These are phyloP conservation scores for Coffea canephora DNA, from an alignment of 257 asterid species.

Conservation along the genomic window DNA sequence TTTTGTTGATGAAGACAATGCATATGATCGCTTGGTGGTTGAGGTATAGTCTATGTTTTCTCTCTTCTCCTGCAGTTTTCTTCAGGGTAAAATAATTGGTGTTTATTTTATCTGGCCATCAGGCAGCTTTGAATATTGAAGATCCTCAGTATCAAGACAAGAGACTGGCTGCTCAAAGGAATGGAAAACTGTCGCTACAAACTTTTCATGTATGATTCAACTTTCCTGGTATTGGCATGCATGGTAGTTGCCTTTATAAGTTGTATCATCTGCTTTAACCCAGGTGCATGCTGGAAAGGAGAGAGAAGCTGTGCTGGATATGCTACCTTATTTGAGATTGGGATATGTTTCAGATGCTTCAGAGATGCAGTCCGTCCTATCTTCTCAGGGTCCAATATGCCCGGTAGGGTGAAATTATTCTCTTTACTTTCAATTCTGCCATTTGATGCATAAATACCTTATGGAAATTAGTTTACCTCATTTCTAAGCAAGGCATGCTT, in stretches of 20 bases:
- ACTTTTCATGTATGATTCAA: slow-evolving; percentile 56
- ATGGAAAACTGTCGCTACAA: slow-evolving; percentile 84
- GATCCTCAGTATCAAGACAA: slow-evolving; percentile 98
- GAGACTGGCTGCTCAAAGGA: slow-evolving; percentile 97
- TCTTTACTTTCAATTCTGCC: slow-evolving; percentile 5
- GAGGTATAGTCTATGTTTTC: slow-evolving; percentile 46
- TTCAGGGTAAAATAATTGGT: slow-evolving; percentile 16
- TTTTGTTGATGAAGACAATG: slow-evolving; percentile 93
- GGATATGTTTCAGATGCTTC: slow-evolving; percentile 95
- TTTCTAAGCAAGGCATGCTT: neutral
- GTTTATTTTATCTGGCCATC: slow-evolving; percentile 14
- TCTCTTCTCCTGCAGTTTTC: slow-evolving; percentile 20
- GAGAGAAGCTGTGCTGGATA: slow-evolving; percentile 83
- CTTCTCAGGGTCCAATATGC: slow-evolving; percentile 95
- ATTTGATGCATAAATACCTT: neutral
- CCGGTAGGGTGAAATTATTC: slow-evolving; percentile 56
- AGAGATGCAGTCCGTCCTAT: slow-evolving; percentile 85
- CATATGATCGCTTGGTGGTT: slow-evolving; percentile 75
- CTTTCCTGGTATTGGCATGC: slow-evolving; percentile 3
- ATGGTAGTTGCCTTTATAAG: neutral
- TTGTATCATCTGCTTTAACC: slow-evolving; percentile 14
- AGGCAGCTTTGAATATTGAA: slow-evolving; percentile 92
- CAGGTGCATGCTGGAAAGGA: slow-evolving; percentile 88
- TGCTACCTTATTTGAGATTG: slow-evolving; percentile 92
- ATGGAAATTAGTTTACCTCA: neutral